Percentiles rank a stretch among this genome's conserved stretches.
Evolutionary conservation across 768 basidiomycete genomes (phyloP).

Genomic region (Mycena olivaceomarginata): DNA sequence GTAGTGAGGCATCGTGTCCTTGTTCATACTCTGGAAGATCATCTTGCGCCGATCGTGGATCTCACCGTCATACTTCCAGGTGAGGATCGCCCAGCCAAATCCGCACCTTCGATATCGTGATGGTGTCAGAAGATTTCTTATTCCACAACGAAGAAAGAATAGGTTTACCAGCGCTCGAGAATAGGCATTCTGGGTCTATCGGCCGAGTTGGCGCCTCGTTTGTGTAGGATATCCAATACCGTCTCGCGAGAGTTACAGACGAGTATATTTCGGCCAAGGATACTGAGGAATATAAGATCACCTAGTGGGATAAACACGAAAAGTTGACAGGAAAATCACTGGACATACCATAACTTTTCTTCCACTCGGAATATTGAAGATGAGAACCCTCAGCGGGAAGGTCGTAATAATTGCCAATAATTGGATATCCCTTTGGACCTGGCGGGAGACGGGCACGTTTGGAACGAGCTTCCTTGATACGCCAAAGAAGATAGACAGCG

Average conservation of each 20-base stretch:
- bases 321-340: slow-evolving; percentile 8
- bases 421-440: slow-evolving; percentile 24
- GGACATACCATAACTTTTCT: slow-evolving; percentile 17
- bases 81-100: slow-evolving; percentile 10
- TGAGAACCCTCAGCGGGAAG: slow-evolving; percentile 5
- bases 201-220: slow-evolving; percentile 15
- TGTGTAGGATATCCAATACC: slow-evolving; percentile 2
- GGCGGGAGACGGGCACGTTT: slow-evolving; percentile 14
- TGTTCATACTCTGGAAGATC: slow-evolving; percentile 19
- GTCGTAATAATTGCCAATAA: slow-evolving; percentile 18
- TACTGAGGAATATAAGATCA: slow-evolving; percentile 21
- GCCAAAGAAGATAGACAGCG: slow-evolving; percentile 14
- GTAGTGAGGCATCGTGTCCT: slow-evolving; percentile 17
- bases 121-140: slow-evolving; percentile 10
- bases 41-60: slow-evolving; percentile 21
- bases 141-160: slow-evolving; percentile 6
- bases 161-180: slow-evolving; percentile 14
- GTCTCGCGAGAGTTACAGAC: slow-evolving; percentile 7
- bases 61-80: slow-evolving; percentile 16
- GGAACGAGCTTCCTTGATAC: slow-evolving; percentile 7
- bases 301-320: slow-evolving; percentile 10
- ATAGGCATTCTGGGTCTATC: slow-evolving; percentile 20
- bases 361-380: slow-evolving; percentile 16
- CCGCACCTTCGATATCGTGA: slow-evolving; percentile 18
- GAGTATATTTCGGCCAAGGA: slow-evolving; percentile 15